phyloP scores from a whole-genome alignment of 164 flowering plant species.

The Euptelea pleiosperma region DNA sequence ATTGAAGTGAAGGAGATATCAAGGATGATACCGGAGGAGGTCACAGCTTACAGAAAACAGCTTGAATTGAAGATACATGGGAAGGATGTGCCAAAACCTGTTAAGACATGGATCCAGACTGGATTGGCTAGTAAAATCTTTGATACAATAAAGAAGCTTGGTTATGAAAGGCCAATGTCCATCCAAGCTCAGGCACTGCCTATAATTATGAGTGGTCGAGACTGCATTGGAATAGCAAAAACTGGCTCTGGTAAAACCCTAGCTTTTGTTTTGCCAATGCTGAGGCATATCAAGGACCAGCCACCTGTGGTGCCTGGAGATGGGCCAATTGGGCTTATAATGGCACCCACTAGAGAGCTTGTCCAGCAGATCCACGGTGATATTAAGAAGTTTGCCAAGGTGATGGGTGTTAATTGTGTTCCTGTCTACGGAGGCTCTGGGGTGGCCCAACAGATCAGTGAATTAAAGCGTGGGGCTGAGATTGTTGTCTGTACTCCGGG shows the following conservation, averaged over 20 bases:
- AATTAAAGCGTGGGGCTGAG: conserved; percentile 86
- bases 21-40: conserved; percentile 82
- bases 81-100: conserved; percentile 89
- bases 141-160: conserved; percentile 77
- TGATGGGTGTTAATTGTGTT: conserved; percentile 68
- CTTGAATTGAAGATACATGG: conserved; percentile 92
- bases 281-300: conserved; percentile 98
- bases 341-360: conserved; percentile 99
- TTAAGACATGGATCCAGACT: conserved; percentile 87
- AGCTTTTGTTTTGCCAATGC: conserved; percentile 94
- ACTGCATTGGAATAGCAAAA: conserved; percentile 94
- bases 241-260: conserved; percentile 97
- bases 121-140: conserved; percentile 76
- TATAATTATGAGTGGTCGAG: conserved; percentile 94
- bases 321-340: conserved; percentile 92
- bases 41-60: conserved; percentile 62
- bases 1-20: conserved; percentile 87
- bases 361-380: conserved; percentile 96
- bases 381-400: conserved; percentile 81
- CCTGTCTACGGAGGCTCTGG: conserved; percentile 98
- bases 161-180: conserved; percentile 90
- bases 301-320: conserved; percentile 85
- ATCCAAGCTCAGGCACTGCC: conserved; percentile 96
- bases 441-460: conserved; percentile 98
- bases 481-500: conserved; percentile 98